Evolutionary conservation across 345 rosid genomes (phyloP).

Genomic region (Arabis hirsuta): DNA sequence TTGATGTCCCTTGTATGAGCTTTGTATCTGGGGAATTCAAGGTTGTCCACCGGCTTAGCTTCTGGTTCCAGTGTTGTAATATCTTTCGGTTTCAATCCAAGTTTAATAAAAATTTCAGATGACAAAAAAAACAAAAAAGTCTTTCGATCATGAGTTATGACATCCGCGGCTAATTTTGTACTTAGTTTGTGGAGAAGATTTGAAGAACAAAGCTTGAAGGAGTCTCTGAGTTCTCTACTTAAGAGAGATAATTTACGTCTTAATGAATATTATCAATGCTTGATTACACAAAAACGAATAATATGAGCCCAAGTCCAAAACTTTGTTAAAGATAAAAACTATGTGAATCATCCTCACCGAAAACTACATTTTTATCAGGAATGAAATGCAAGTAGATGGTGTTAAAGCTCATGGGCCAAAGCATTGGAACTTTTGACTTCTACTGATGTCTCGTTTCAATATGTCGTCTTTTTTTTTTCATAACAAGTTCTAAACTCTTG

Average conservation of each 20-base stretch:
- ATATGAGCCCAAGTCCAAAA: background rate
- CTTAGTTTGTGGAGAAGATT: background rate
- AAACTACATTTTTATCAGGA: background rate
- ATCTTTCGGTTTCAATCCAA: too few species aligned
- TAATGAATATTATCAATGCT: background rate
- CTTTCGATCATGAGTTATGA: background rate
- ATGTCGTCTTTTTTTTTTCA: background rate
- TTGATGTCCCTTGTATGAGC: too few species aligned
- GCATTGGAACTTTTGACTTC: too few species aligned
- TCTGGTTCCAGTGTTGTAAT: too few species aligned
- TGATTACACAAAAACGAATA: background rate
- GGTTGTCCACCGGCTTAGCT: too few species aligned
- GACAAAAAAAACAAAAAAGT: too few species aligned
- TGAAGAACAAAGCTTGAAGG: background rate
- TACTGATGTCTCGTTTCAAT: background rate
- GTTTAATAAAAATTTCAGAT: too few species aligned
- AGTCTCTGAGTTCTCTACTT: background rate
- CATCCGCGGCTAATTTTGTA: background rate
- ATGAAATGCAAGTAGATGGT: background rate
- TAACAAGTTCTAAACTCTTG: constrained; percentile 13
- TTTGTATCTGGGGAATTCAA: too few species aligned
- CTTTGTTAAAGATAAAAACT: too few species aligned
- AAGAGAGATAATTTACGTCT: too few species aligned
- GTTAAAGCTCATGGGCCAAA: background rate
- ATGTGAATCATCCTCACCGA: too few species aligned